Evolutionary conservation across 179 eudicot species (phyloP).

Genomic region (Dionaea muscipula): DNA sequence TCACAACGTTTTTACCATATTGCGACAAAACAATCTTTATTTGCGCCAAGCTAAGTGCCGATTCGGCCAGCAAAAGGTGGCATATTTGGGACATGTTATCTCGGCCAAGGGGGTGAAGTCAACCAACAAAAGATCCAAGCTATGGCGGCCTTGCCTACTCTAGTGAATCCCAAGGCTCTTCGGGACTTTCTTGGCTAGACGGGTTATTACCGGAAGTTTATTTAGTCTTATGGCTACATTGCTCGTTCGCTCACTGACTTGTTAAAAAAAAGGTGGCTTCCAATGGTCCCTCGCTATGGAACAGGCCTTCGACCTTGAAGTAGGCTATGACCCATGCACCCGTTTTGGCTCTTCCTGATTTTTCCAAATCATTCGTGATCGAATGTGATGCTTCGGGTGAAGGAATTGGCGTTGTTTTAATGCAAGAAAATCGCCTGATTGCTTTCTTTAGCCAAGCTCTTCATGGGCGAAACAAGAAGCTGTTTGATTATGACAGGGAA

Average conservation of each 20-base stretch:
- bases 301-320: background rate
- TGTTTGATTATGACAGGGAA: slow-evolving; percentile 4
- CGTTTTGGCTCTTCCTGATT: slow-evolving; percentile 1
- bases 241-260: background rate
- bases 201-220: no score
- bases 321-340: background rate
- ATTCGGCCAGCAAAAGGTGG: background rate
- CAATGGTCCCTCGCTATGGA: background rate
- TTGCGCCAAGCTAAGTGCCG: background rate
- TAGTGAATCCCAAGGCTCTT: no score
- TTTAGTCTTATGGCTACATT: background rate
- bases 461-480: background rate
- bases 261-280: background rate
- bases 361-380: background rate
- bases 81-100: background rate
- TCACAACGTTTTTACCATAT: background rate
- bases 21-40: background rate
- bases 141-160: background rate
- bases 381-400: background rate
- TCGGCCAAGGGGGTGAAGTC: background rate
- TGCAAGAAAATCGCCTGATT: background rate
- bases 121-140: background rate
- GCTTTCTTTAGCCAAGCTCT: no score
- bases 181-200: no score
- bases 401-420: slow-evolving; percentile 4